Percentiles rank a stretch among this genome's conserved stretches.
These are phyloP conservation scores for Fraxinus latifolia DNA, from an alignment of 305 asterid species.

Conservation along the genomic window DNA sequence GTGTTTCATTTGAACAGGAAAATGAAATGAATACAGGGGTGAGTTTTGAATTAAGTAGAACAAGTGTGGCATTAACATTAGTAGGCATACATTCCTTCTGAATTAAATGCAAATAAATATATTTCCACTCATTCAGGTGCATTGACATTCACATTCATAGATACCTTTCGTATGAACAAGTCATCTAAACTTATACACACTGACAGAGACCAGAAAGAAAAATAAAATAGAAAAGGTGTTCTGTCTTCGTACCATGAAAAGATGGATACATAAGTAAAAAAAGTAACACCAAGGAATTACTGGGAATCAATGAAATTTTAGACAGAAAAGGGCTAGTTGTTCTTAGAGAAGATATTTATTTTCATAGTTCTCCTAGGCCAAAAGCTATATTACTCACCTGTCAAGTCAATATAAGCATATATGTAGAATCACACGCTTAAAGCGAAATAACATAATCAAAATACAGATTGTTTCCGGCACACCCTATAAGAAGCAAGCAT, in stretches of 20 bases:
- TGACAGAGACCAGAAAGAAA: not conserved
- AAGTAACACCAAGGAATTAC: not conserved
- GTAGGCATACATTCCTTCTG: not conserved
- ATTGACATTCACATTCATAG: not conserved
- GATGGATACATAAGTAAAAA: not conserved
- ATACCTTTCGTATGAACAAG: not conserved
- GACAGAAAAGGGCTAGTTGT: not conserved
- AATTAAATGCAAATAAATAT: not conserved
- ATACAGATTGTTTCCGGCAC: not conserved
- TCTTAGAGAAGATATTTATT: not conserved
- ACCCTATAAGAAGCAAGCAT: not conserved
- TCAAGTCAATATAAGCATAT: not conserved
- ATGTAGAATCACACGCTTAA: not conserved
- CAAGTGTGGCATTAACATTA: not conserved
- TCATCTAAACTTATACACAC: not conserved
- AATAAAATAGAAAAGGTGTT: not conserved
- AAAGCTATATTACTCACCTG: not conserved
- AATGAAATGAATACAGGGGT: slow-evolving; percentile 12
- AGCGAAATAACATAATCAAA: not conserved
- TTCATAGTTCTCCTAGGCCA: not conserved
- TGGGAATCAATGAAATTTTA: not conserved
- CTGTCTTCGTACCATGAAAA: not conserved
- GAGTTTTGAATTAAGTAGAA: not conserved
- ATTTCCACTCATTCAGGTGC: not conserved
- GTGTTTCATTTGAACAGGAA: slow-evolving; percentile 5